Evolutionary conservation across 192 early-diverging fungal species (phyloP), one percentile per base, ranked within the genome.

Genomic region (Backusella westeae): DNA sequence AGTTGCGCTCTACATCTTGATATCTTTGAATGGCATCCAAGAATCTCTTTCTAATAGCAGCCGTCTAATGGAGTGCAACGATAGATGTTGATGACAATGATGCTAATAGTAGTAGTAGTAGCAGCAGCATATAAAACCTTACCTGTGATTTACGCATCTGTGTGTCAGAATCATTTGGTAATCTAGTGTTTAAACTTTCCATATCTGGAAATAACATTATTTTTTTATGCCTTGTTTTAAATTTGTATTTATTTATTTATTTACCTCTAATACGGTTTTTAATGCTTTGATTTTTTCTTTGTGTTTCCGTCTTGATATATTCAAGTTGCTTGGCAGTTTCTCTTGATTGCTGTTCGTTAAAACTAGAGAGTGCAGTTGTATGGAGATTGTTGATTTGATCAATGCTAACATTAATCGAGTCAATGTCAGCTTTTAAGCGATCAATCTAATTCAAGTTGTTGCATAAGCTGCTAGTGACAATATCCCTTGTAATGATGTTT

Each of bases 1-100:
- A 94, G 63, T 89, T 89, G 74, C 86, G 85, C 72, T 96, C 93
- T 0, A 93, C 85, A 17, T 85, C 80, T 76, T 95, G 93, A 74
- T 93, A 96, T 39, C 92, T 89, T 46, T 88, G 89, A 87, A 91
- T 89, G 14, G 84, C 78, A 23, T 87, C 87, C 78, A 89, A 71
- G 41, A 91, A 91, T 74, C 86, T 74, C 84, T 90, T 78, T 90
- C 84, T 52, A 81, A 85, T 71, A 69, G 82, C 78, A 74, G 49
- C 17, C 19, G 67, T 71, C 72, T 75, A 34, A 17, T 15, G 17
- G 7, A 21, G 26, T 17, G 14, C 19, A 19, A 29, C 1, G 38
- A 1, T 39, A 26, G 29, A 38, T 8, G 14, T 39, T 10, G 12
- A 26, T 12, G 44, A 39, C 9, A 41, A 63, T 29, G 23, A 44